Conservation (phyloP, 2,329 filamentous ascomycete species). For the Teratosphaeria viscida region DNA sequence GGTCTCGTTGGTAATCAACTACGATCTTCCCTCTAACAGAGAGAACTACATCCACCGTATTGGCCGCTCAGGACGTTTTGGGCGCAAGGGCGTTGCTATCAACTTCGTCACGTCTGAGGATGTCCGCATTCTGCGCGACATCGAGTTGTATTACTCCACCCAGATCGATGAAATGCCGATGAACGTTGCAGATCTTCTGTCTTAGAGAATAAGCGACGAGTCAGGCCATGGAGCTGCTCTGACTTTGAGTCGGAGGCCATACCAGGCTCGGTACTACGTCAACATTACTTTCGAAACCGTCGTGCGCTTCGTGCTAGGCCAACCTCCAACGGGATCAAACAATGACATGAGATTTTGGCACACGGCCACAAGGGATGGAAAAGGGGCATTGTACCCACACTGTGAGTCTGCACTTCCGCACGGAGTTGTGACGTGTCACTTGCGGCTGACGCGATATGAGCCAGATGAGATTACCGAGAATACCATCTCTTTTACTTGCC, state of each 20-base stretch:
- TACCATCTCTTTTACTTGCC: not conserved
- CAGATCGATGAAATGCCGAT: slow-evolving; percentile 99
- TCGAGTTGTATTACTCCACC: slow-evolving; percentile 92
- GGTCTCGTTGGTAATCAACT: slow-evolving; percentile 96
- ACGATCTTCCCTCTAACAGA: slow-evolving; percentile 94
- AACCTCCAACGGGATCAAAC: not conserved
- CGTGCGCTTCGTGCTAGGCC: not conserved
- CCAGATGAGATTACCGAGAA: not conserved
- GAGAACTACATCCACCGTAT: slow-evolving; percentile 99
- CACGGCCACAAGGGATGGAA: slow-evolving; percentile 24
- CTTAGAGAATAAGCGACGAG: slow-evolving; percentile 8
- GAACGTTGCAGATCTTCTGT: slow-evolving; percentile 49
- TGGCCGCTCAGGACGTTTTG: slow-evolving; percentile 87
- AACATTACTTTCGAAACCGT: not conserved
- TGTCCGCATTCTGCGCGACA: slow-evolving; percentile 92
- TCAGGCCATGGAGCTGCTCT: not conserved
- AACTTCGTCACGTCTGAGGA: slow-evolving; percentile 99
- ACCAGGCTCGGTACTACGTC: not conserved
- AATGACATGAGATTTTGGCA: slow-evolving; percentile 8
- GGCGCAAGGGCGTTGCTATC: slow-evolving; percentile 96
- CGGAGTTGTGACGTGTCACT: not conserved
- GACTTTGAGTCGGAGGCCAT: not conserved
- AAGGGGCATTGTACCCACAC: slow-evolving; percentile 14
- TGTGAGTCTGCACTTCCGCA: slow-evolving; percentile 1
- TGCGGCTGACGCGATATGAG: not conserved